A percentile compares a stretch with the other conserved stretches of the same genome.
Evolutionary conservation across 257 asterid genomes (phyloP).

Genomic region (Fraxinus cuspidata): DNA sequence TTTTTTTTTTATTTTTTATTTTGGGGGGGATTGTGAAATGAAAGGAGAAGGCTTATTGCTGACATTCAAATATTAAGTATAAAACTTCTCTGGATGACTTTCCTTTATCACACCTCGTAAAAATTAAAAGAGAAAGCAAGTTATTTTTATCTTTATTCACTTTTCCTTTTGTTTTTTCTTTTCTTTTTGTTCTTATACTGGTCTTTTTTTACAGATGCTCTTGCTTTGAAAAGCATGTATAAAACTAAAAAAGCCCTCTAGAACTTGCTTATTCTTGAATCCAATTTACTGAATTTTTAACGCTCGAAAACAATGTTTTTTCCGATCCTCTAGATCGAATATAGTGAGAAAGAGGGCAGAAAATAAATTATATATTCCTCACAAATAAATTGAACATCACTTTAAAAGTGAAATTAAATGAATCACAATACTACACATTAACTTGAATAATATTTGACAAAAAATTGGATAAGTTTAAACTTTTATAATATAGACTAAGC

Average conservation of each 20-base stretch:
- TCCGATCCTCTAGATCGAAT: too few species aligned
- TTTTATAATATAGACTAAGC: too few species aligned
- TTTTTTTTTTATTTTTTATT: neutral
- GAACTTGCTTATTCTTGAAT: too few species aligned
- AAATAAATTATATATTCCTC: neutral
- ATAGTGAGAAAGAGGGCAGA: neutral
- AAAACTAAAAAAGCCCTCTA: neutral
- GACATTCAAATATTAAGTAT: slow-evolving; percentile 22
- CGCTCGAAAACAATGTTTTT: too few species aligned
- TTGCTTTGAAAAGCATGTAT: neutral
- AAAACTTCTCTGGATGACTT: slow-evolving; percentile 16
- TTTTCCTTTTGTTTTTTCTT: slow-evolving; percentile 28
- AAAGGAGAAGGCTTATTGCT: neutral
- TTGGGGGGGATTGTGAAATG: neutral
- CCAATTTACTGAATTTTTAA: neutral
- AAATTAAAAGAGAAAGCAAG: slow-evolving; percentile 46
- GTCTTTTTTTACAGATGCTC: neutral
- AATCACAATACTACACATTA: neutral
- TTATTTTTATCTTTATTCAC: slow-evolving; percentile 41
- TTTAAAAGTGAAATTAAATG: neutral
- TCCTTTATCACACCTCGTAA: slow-evolving; percentile 30
- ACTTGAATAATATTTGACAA: neutral
- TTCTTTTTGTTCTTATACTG: slow-evolving; percentile 13
- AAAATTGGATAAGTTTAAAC: too few species aligned
- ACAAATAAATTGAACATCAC: neutral